Conservation (phyloP, 1,284 basidiomycete genomes). For the Schizophyllum amplum region DNA sequence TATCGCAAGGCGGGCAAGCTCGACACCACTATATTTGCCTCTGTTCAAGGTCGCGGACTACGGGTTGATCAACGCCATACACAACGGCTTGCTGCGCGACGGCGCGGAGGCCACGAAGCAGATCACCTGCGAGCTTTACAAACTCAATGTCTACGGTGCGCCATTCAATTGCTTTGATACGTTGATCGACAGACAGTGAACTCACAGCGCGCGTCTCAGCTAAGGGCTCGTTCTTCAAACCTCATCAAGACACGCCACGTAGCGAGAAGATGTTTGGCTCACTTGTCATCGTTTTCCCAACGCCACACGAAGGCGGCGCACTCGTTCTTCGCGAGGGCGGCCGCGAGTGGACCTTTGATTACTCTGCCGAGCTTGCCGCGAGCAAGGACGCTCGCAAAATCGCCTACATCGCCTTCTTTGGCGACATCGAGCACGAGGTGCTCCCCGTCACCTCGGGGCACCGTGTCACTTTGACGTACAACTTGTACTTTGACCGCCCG, state of each 20-base stretch:
- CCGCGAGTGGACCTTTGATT: conserved; percentile 17
- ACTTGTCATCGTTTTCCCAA: conserved; percentile 31
- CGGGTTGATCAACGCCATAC: conserved; percentile 5
- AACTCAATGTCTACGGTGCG: conserved; percentile 23
- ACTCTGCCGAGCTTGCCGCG: conserved; percentile 9
- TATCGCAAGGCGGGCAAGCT: conserved; percentile 7
- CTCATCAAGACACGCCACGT: conserved; percentile 27
- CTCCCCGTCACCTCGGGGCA: conserved; percentile 27
- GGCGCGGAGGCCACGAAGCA: conserved; percentile 4
- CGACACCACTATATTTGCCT: conserved; percentile 1
- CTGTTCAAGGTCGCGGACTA: conserved; percentile 5
- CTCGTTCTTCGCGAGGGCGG: conserved; percentile 24
- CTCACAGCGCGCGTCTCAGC: conserved; percentile 14
- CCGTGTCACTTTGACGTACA: conserved; percentile 34
- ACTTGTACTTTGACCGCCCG: conserved; percentile 23
- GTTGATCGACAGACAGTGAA: neutral
- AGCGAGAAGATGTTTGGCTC: conserved; percentile 22
- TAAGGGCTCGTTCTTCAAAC: conserved; percentile 32
- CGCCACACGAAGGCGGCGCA: conserved; percentile 28
- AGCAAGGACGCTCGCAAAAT: conserved; percentile 5
- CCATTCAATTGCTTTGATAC: neutral
- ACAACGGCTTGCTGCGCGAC: conserved; percentile 10
- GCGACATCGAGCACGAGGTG: conserved; percentile 35
- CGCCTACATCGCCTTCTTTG: conserved; percentile 26
- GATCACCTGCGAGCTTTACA: conserved; percentile 18